Percentiles rank a stretch among this genome's conserved stretches.
These are phyloP conservation scores for Mycena galericulata DNA, from an alignment of 768 basidiomycete species.

Conservation along the genomic window DNA sequence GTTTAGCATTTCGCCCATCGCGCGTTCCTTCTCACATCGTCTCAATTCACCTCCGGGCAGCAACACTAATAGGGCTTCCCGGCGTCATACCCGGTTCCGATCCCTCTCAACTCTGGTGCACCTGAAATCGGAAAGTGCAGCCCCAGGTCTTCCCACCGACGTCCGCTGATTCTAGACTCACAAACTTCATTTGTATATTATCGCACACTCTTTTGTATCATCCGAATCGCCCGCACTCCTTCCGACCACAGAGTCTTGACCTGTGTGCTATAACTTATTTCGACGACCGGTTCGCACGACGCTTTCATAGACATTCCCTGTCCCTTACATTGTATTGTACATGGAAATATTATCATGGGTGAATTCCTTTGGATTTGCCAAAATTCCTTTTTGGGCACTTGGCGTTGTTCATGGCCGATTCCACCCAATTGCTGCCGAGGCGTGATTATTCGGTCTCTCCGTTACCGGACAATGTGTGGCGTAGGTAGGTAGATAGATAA, in stretches of 20 bases:
- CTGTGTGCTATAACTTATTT: not conserved
- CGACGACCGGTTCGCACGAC: not conserved
- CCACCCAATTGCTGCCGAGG: too few relatives aligned
- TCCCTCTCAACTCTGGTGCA: slow-evolving; percentile 12
- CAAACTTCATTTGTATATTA: slow-evolving; percentile 10
- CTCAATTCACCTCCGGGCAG: slow-evolving; percentile 8
- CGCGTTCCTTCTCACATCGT: slow-evolving; percentile 25
- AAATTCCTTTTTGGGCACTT: not conserved
- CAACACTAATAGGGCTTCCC: not conserved
- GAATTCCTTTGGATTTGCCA: not conserved
- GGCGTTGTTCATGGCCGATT: slow-evolving; percentile 9
- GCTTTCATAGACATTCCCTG: not conserved
- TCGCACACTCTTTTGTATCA: slow-evolving; percentile 16
- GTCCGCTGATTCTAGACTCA: not conserved
- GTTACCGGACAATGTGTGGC: too few relatives aligned
- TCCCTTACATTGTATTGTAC: not conserved
- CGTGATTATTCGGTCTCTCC: too few relatives aligned
- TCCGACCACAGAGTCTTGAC: not conserved
- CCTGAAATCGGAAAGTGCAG: slow-evolving; percentile 7
- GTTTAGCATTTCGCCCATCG: slow-evolving; percentile 33
- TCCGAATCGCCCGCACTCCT: not conserved
- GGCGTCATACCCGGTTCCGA: slow-evolving; percentile 9
- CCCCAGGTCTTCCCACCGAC: slow-evolving; percentile 16
- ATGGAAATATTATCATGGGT: not conserved
- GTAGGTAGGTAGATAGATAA: too few relatives aligned